Base-by-base conservation (phyloP, 352 stramenopile genomes). In the Phytophthora fragariae region DNA sequence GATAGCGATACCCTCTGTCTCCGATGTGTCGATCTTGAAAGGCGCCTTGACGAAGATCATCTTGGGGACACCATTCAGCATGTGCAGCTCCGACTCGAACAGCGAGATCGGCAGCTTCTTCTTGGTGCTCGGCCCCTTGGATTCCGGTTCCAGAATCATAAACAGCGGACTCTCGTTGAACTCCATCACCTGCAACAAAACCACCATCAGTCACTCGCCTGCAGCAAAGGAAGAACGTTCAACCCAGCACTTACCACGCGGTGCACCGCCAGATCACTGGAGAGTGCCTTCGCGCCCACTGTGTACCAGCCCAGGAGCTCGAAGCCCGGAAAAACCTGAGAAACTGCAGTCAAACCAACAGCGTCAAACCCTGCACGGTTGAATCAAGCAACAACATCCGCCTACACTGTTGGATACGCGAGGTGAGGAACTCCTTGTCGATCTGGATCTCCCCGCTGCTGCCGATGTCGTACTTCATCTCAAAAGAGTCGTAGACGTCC, bases 231-330 rank as follows among this genome's bases (percentile, higher is more conserved):
- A 44, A 44, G 35, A 15, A 27, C n/a, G 27, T 27, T 19, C 17
- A 46, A 57, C 8, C 9, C 10, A 50, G 12, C 27, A 35, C 72
- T 73, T 73, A 96, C 86, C 68, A 88, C 82, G 17, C 85, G 80
- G 59, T 97, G 90, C 52, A 93, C 89, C 1, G 81, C 78, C 63
- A 97, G 59, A 73, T 97, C 91, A 21, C 81, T 93, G 12, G 85
- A 70, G 29, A 82, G 75, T 24, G 91, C 85, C 70, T 94, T 91
- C 9, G 73, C 76, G 29, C 90, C 90, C 0, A 97, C 81, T 1
- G 88, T 92, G 81, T 97, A 97, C 92, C 92, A 97, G 3, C 92
- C 92, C 10, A 97, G 70, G 27, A 97, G 73, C 76, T 97, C 92
- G 76, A 95, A 96, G 15, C 88, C 88, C 15, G 87, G 87, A 60